These are phyloP conservation scores for Salix udensis DNA, from an alignment of 345 rosid species.

Conservation along the genomic window DNA sequence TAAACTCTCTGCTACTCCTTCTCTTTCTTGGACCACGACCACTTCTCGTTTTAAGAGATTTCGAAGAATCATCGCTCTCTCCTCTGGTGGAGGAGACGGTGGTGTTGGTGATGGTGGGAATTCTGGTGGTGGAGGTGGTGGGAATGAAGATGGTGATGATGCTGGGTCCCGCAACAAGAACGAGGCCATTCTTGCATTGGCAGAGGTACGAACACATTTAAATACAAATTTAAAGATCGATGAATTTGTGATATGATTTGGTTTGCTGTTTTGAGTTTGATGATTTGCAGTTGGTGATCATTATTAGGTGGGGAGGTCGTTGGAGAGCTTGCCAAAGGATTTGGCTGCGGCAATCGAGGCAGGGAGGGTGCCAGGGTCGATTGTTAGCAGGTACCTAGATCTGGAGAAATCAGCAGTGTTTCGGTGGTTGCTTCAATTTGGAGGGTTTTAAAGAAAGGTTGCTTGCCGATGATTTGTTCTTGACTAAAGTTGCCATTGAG, in stretches of 20 bases:
- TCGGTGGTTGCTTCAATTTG: constrained; percentile 57
- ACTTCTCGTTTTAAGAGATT: neutral
- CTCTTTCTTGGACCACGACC: constrained; percentile 2
- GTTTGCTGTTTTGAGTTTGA: neutral
- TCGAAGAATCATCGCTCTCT: constrained; percentile 8
- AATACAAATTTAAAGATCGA: no score
- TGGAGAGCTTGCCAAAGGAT: constrained; percentile 59
- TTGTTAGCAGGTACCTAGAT: constrained; percentile 47
- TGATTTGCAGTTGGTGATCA: neutral
- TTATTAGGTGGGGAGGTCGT: constrained; percentile 42
- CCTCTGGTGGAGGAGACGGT: constrained; percentile 29
- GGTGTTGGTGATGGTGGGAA: constrained; percentile 14
- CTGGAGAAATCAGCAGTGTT: constrained; percentile 48
- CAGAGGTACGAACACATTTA: constrained; percentile 29
- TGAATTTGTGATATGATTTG: neutral
- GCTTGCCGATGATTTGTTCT: constrained; percentile 68
- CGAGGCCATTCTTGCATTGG: constrained; percentile 45
- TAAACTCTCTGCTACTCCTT: constrained; percentile 1
- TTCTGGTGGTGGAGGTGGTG: constrained; percentile 17
- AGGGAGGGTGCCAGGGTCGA: constrained; percentile 51
- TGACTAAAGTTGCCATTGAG: constrained; percentile 64
- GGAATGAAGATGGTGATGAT: constrained; percentile 23
- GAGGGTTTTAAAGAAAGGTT: constrained; percentile 67
- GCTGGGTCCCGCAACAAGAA: constrained; percentile 36
- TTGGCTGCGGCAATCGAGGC: constrained; percentile 51